These are phyloP conservation scores for Sporobolomyces phaffii DNA, from an alignment of 768 basidiomycete species.

Conservation along the genomic window DNA sequence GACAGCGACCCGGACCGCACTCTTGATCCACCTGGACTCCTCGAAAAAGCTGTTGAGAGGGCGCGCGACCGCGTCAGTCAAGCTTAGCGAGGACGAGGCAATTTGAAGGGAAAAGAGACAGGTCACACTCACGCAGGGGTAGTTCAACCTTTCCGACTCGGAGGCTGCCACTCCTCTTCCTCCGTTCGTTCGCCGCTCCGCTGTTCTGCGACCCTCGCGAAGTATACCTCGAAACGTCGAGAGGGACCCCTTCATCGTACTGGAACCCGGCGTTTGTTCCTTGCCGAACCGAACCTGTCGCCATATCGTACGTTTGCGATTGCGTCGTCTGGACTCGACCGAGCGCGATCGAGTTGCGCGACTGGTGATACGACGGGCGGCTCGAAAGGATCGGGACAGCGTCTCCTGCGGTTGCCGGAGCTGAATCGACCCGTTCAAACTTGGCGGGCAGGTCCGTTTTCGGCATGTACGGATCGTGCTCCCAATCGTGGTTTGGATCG, in stretches of 20 bases:
- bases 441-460: slow-evolving; percentile 4
- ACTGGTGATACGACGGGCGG: neutral
- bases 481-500: slow-evolving; percentile 40
- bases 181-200: slow-evolving; percentile 7
- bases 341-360: slow-evolving; percentile 28
- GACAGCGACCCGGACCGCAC: neutral
- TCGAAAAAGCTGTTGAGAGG: slow-evolving; percentile 3
- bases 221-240: slow-evolving; percentile 27
- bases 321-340: slow-evolving; percentile 21
- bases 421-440: slow-evolving; percentile 23
- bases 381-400: slow-evolving; percentile 19
- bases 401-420: slow-evolving; percentile 1
- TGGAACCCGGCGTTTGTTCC: slow-evolving; percentile 25
- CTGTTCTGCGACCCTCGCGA: slow-evolving; percentile 14
- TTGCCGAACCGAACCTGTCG: slow-evolving; percentile 13
- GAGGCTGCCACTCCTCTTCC: slow-evolving; percentile 6
- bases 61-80: too few relatives aligned
- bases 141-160: slow-evolving; percentile 8
- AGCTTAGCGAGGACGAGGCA: neutral
- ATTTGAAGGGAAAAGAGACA: neutral
- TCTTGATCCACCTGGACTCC: neutral
- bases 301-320: slow-evolving; percentile 33
- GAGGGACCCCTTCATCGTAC: slow-evolving; percentile 29
- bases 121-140: neutral
- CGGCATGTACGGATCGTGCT: slow-evolving; percentile 35